Conservation (phyloP, 768 basidiomycete species). For the Paxillus involutus region DNA sequence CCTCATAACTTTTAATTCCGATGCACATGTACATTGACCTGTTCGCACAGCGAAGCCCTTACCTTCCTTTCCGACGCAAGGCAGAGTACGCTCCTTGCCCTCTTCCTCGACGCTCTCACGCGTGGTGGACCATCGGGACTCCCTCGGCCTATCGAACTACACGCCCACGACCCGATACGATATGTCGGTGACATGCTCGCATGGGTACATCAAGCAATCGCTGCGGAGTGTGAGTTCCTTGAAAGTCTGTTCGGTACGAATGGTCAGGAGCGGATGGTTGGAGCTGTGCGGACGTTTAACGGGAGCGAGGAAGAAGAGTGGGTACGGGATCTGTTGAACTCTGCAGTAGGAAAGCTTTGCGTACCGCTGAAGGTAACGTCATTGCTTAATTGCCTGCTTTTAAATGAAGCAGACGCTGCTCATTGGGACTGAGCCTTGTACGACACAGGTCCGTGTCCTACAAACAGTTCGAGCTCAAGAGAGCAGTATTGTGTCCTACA, state of each 20-base stretch:
- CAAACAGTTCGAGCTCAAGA: slow-evolving; percentile 94
- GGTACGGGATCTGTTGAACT: slow-evolving; percentile 79
- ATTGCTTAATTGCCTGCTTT: background rate
- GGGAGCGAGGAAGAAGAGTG: slow-evolving; percentile 72
- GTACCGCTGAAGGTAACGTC: slow-evolving; percentile 78
- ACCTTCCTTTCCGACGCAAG: slow-evolving; percentile 77
- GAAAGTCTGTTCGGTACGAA: slow-evolving; percentile 79
- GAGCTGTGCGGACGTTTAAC: slow-evolving; percentile 58
- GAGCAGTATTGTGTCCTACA: slow-evolving; percentile 88
- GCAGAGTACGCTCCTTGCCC: slow-evolving; percentile 73
- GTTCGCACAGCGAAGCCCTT: slow-evolving; percentile 65
- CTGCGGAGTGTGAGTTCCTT: slow-evolving; percentile 92
- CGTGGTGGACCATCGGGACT: slow-evolving; percentile 82
- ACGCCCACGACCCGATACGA: slow-evolving; percentile 95
- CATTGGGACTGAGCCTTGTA: background rate
- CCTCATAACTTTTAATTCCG: background rate
- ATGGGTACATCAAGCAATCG: slow-evolving; percentile 96
- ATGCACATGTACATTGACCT: background rate
- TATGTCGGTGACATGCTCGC: slow-evolving; percentile 99
- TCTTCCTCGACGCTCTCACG: slow-evolving; percentile 86
- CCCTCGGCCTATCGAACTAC: slow-evolving; percentile 93
- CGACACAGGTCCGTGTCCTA: slow-evolving; percentile 73
- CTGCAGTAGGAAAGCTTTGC: slow-evolving; percentile 78
- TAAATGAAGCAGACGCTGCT: background rate
- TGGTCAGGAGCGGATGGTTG: slow-evolving; percentile 61